Percentiles rank a stretch among this genome's conserved stretches.
phyloP scores from a whole-genome alignment of 768 basidiomycete species.

The Podaxis sp. region DNA sequence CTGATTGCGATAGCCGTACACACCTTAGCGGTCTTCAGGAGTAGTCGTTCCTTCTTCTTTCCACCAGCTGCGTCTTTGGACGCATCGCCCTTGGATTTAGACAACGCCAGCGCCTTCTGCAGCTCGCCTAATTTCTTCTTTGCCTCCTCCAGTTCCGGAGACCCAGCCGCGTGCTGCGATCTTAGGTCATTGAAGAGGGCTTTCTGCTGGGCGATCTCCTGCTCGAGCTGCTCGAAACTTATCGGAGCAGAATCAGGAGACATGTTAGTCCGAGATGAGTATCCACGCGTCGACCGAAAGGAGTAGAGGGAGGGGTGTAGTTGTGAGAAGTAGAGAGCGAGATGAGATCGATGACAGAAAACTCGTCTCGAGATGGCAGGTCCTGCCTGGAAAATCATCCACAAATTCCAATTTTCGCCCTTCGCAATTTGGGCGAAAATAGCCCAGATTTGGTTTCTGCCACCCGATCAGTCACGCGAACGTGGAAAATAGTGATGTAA shows the following conservation, averaged over 20 bases:
- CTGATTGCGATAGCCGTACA: conserved; percentile 22
- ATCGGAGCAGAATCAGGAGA: not conserved
- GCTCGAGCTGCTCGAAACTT: conserved; percentile 34
- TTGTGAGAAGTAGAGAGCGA: conserved; percentile 2
- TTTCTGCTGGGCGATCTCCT: conserved; percentile 57
- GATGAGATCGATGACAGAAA: conserved; percentile 12
- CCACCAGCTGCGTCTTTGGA: not conserved
- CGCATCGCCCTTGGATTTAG: conserved; percentile 17
- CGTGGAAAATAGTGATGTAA: not conserved
- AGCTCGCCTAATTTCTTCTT: conserved; percentile 72
- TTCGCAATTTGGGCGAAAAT: not conserved
- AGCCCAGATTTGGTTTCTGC: not conserved
- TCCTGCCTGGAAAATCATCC: conserved; percentile 9
- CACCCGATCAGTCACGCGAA: not conserved
- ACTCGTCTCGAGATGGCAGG: conserved; percentile 7
- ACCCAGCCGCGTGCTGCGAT: conserved; percentile 48
- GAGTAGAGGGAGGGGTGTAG: not conserved
- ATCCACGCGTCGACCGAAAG: not conserved
- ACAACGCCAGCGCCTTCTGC: conserved; percentile 53
- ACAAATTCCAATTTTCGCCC: not conserved
- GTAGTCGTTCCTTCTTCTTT: conserved; percentile 65
- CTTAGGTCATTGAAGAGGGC: conserved; percentile 62
- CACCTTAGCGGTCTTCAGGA: conserved; percentile 94
- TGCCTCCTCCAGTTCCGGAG: conserved; percentile 52
- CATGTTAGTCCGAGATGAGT: not conserved